Evolutionary conservation across 1,139 yeast genomes (phyloP), one percentile per base, ranked within the genome.

Genomic region (Wickerhamiella infanticola): DNA sequence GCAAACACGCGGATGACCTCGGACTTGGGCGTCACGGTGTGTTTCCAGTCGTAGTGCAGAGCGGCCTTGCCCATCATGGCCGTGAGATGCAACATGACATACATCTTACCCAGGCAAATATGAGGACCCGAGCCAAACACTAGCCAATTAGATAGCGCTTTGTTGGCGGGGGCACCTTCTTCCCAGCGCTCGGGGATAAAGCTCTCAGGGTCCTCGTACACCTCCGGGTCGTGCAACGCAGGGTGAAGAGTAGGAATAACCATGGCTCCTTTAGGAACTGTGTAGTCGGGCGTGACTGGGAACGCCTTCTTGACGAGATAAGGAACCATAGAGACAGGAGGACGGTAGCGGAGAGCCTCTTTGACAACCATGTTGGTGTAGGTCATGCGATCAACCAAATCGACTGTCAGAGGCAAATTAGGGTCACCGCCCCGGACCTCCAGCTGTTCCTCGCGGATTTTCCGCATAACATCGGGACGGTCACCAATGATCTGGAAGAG

Each of bases 61-160:
- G 82, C 73, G 48, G 83, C 86, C 64, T 88, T 88, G 60, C 98
- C 98, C 61, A 90, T 75, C 72, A 88, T 71, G 41, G 84, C 86
- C 23, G 94, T 79, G 64, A 90, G 81, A 54, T 88, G 75, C 76
- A 85, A 79, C 75, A 83, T 72, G 48, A 90, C 98, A 60, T 88
- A 90, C 51, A 79, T 83, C 69, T 85, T 93, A 56, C 98, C 98
- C 55, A 90, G 70, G 67, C 98, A 90, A 50, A 81, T 88, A 60
- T 90, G 98, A 13, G 96, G 90, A 48, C 98, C 98, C 46, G 94
- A 79, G 51, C 98, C 98, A 59, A 90, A 90, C 18, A 86, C 96
- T 55, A 90, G 75, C 94, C 95, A 90, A 69, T 88, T 88, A 64
- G 83, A 81, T 63, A 80, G 80, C 40, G 80, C 80, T 50, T 65